phyloP scores from a whole-genome alignment of 805 yeast genomes.

The Kregervanrija pseudodelftensis region DNA sequence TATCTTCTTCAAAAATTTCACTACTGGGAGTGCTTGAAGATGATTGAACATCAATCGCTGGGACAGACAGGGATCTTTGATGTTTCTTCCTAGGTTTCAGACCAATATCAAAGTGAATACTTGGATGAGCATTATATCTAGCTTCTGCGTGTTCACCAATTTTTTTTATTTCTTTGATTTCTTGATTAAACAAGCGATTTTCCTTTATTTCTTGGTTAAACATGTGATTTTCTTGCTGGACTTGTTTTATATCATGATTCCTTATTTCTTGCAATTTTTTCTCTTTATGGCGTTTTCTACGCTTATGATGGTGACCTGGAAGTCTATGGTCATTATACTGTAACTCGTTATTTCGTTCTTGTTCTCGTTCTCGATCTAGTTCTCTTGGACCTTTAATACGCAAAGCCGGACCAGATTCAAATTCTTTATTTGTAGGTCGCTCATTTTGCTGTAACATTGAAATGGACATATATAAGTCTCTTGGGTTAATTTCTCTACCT shows the following conservation, averaged over 20 bases:
- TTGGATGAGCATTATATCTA: too few relatives aligned
- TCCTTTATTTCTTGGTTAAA: too few relatives aligned
- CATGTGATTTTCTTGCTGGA: not conserved
- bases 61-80: too few relatives aligned
- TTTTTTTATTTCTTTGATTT: too few relatives aligned
- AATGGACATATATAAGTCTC: constrained; percentile 78
- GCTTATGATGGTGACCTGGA: constrained; percentile 19
- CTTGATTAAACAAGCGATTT: too few relatives aligned
- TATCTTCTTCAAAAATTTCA: too few relatives aligned
- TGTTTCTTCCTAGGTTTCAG: too few relatives aligned
- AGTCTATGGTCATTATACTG: constrained; percentile 2
- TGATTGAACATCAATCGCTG: too few relatives aligned
- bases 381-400: constrained; percentile 76
- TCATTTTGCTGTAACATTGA: constrained; percentile 62
- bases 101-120: too few relatives aligned
- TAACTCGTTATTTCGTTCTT: too few relatives aligned
- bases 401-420: constrained; percentile 70
- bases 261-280: constrained; percentile 11
- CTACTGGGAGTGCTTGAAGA: too few relatives aligned
- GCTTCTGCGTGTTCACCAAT: too few relatives aligned
- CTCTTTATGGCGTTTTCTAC: constrained; percentile 17
- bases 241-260: constrained; percentile 4
- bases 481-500: constrained; percentile 56
- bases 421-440: constrained; percentile 26
- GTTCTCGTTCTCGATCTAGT: constrained; percentile 36